Evolutionary conservation across 306 rosid species (phyloP).

Genomic region (Vigna mungo): DNA sequence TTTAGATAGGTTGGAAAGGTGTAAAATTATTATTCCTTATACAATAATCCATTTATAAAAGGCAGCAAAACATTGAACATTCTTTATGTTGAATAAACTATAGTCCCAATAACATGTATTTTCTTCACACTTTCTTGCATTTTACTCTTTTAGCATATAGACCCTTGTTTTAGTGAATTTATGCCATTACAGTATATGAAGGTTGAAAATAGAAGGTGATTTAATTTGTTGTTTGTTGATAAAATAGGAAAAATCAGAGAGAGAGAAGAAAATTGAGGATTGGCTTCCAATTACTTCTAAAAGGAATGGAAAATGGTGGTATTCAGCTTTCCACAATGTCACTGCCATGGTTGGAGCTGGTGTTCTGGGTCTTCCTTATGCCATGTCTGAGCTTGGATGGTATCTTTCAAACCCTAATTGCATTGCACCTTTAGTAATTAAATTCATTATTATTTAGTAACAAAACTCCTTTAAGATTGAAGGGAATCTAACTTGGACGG

Average conservation of each 20-base stretch:
- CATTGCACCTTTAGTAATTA: neutral
- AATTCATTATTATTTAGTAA: too few relatives aligned
- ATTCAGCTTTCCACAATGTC: constrained; percentile 87
- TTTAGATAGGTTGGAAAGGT: neutral
- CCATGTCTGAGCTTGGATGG: constrained; percentile 85
- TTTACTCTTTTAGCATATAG: neutral
- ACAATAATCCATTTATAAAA: neutral
- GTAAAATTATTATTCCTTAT: neutral
- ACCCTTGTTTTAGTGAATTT: neutral
- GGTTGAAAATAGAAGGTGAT: constrained; percentile 5
- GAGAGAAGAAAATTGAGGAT: constrained; percentile 62
- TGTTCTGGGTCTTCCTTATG: constrained; percentile 76
- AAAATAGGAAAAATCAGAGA: constrained; percentile 42
- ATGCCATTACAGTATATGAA: neutral
- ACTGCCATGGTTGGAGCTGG: constrained; percentile 97
- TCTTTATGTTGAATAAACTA: too few relatives aligned
- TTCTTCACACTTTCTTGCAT: constrained; percentile 26
- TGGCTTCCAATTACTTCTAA: constrained; percentile 88
- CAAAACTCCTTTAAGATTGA: too few relatives aligned
- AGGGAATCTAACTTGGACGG: too few relatives aligned
- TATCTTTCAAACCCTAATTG: constrained; percentile 39
- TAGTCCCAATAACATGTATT: neutral
- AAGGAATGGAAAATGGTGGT: constrained; percentile 93
- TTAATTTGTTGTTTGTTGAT: constrained; percentile 16
- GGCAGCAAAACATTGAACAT: neutral